A percentile compares a stretch with the other conserved stretches of the same genome.
phyloP scores from a whole-genome alignment of 306 rosid species.

The Trichosanthes truncata region DNA sequence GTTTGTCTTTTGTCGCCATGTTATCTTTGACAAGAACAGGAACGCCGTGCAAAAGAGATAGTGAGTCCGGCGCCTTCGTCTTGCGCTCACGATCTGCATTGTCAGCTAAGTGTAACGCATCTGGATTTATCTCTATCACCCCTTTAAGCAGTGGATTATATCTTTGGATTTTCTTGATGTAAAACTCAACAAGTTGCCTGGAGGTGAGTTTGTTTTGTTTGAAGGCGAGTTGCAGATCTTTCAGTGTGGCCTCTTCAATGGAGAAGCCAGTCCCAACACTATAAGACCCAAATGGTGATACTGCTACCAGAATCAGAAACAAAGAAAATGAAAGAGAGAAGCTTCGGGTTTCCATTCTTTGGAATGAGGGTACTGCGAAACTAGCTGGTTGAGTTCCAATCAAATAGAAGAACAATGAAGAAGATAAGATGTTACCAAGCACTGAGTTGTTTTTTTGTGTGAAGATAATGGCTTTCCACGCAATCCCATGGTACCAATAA shows the following conservation, averaged over 20 bases:
- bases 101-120: not conserved
- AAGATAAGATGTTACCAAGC: no score
- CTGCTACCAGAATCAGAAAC: not conserved
- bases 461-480: no score
- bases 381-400: no score
- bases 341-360: not conserved
- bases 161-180: not conserved
- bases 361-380: not conserved
- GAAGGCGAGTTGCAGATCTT: not conserved
- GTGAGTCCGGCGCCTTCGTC: not conserved
- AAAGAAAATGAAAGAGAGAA: not conserved
- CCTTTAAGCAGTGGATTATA: not conserved
- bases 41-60: not conserved
- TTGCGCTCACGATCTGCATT: not conserved
- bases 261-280: not conserved
- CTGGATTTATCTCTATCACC: not conserved
- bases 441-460: no score
- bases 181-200: not conserved
- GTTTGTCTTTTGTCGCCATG: not conserved
- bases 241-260: not conserved
- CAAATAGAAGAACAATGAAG: no score
- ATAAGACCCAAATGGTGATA: not conserved
- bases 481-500: no score
- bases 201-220: not conserved
- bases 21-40: conserved; percentile 2